These are phyloP conservation scores for Coniochaeta pulveracea DNA, from an alignment of 2,329 filamentous ascomycete genomes.

Conservation along the genomic window DNA sequence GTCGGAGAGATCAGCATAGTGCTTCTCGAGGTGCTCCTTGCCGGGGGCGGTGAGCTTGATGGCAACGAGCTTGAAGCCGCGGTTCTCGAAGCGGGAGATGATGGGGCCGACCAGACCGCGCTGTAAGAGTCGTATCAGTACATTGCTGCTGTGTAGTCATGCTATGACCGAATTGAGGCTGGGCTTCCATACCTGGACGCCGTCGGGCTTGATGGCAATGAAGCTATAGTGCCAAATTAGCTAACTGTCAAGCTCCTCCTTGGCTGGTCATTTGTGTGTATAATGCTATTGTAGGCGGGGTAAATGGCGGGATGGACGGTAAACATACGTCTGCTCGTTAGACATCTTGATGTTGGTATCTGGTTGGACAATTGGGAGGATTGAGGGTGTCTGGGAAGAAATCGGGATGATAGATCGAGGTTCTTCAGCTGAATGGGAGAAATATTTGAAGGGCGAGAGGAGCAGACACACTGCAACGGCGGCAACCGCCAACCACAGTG, in stretches of 20 bases:
- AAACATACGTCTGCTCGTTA: slow-evolving; percentile 75
- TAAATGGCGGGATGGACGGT: slow-evolving; percentile 11
- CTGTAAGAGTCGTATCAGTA: slow-evolving; percentile 40
- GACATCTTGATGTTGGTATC: slow-evolving; percentile 45
- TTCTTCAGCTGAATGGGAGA: not conserved
- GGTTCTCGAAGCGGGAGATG: slow-evolving; percentile 95
- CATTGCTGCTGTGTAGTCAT: no score
- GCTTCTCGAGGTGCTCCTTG: slow-evolving; percentile 95
- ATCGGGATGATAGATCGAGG: not conserved
- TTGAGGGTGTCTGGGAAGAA: slow-evolving; percentile 8
- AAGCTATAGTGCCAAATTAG: slow-evolving; percentile 50
- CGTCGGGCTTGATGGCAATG: slow-evolving; percentile 99
- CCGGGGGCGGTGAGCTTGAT: slow-evolving; percentile 87
- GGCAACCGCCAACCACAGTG: not conserved
- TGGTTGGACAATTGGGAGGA: slow-evolving; percentile 21
- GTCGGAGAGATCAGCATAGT: slow-evolving; percentile 85
- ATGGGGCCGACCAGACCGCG: slow-evolving; percentile 97
- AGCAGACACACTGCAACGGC: not conserved
- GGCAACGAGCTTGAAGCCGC: slow-evolving; percentile 96
- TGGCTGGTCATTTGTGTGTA: no score
- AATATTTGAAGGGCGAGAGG: not conserved
- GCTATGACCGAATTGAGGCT: not conserved
- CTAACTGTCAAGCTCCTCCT: not conserved
- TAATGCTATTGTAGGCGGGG: slow-evolving; percentile 8
- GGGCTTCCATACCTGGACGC: slow-evolving; percentile 72